These are phyloP conservation scores for Fragaria vesca DNA, from an alignment of 306 rosid genomes.

Conservation along the genomic window DNA sequence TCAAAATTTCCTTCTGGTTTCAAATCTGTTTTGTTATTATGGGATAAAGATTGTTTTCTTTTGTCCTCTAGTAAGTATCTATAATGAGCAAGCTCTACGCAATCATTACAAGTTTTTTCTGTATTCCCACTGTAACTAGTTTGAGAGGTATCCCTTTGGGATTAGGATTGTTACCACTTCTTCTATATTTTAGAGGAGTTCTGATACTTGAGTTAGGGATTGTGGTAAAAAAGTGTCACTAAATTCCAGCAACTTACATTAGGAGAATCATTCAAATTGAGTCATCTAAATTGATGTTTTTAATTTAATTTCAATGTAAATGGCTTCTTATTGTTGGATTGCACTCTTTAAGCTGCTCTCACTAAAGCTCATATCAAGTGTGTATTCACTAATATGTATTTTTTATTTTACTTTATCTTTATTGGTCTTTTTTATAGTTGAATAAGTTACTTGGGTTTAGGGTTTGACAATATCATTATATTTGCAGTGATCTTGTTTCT, in stretches of 20 bases:
- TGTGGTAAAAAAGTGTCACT: neutral
- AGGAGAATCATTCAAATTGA: neutral
- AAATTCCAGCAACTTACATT: neutral
- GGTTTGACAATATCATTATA: neutral
- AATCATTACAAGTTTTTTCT: neutral
- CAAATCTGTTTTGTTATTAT: neutral
- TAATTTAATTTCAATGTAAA: neutral
- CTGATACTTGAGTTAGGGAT: neutral
- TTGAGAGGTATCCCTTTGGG: neutral
- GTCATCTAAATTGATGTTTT: neutral
- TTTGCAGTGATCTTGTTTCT: slow-evolving; percentile 35
- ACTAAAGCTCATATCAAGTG: neutral
- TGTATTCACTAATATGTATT: neutral
- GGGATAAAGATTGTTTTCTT: neutral
- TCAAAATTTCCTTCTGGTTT: neutral
- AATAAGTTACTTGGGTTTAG: slow-evolving; percentile 3
- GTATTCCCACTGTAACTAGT: neutral
- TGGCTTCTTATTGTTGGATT: neutral
- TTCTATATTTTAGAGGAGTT: neutral
- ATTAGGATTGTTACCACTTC: neutral
- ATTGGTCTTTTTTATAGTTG: neutral
- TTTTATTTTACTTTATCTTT: neutral
- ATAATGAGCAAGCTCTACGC: neutral
- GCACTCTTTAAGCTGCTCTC: neutral
- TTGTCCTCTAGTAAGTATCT: neutral